Base-by-base conservation (phyloP, 306 rosid species). In the Vachellia pachyceras region DNA sequence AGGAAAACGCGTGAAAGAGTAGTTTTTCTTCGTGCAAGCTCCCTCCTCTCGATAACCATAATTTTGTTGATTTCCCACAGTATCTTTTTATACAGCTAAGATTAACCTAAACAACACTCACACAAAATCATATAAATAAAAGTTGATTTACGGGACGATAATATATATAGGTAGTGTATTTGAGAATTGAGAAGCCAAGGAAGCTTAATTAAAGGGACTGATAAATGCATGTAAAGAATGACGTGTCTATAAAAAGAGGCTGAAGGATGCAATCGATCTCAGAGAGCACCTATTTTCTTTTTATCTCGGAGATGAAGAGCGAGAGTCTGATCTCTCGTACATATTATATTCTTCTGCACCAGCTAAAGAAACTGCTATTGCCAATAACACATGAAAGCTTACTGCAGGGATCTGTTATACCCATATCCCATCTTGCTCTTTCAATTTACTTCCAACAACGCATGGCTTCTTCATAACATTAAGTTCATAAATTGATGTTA, bases 351-450 rank as follows among this genome's bases (percentile, higher is more conserved):
- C 20, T 11, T 13, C 68, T 29, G 68, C 68, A 12, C 1, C 1
- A 33, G 29, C 36, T 55, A 55, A 61, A 61, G 68, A 61, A 61
- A 61, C 68, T 61, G 66, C 1, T 25, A 3, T 25, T 0, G 66
- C 18, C 40, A 61, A 29, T 29, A 29, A 29, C 37, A 23, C 37
- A 5, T n/a, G 29, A 60, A 60, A 13, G 50, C 36, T 69, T 39
- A 41, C 9, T 41, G 73, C 49, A 67, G 29, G 39, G 18, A 67
- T 37, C 60, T 41, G 69, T 67, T 69, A 69, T 20, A 25, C 66
- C 6, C 18, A 60, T 29, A 29, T 12, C 33, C 37, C 37, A 55
- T 55, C 63, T 55, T 55, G 33, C 37, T 58, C 65, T 6, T 58
- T 22, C 37, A 11, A 10, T 12, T 60, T 60, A 7, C 67, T 60